Conservation (phyloP, 139 green algal genomes). For the Ettlia oleoabundans region DNA sequence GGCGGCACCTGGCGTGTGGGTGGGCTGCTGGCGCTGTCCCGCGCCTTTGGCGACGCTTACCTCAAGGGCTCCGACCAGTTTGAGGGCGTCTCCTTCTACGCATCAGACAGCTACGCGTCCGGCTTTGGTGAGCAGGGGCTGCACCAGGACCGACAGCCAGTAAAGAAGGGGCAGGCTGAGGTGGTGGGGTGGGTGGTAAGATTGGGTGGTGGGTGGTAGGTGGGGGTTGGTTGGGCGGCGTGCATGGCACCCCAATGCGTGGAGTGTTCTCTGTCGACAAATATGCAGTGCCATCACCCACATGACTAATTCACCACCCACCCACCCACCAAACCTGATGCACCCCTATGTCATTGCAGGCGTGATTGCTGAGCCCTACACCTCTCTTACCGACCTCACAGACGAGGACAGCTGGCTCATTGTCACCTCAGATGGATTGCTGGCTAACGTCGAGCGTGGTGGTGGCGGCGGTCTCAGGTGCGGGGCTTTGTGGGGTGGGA, state of each 20-base stretch:
- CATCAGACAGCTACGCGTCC: conserved; percentile 74
- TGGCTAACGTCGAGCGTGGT: conserved; percentile 73
- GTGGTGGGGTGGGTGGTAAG: too few relatives aligned
- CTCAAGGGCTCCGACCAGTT: conserved; percentile 91
- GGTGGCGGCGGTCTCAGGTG: conserved; percentile 25
- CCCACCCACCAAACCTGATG: not conserved
- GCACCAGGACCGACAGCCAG: too few relatives aligned
- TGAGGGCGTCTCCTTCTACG: conserved; percentile 79
- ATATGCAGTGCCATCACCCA: too few relatives aligned
- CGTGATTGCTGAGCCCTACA: conserved; percentile 81
- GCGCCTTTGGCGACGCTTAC: conserved; percentile 97
- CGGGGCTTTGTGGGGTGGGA: too few relatives aligned
- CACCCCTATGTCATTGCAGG: conserved; percentile 14
- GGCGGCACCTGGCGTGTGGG: conserved; percentile 94
- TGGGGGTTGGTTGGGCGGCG: too few relatives aligned
- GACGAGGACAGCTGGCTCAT: conserved; percentile 78
- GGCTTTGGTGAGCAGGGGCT: conserved; percentile 83
- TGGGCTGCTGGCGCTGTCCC: conserved; percentile 92
- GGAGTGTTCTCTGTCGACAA: too few relatives aligned
- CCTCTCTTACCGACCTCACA: conserved; percentile 64
- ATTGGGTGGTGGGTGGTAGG: too few relatives aligned
- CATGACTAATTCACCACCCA: not conserved
- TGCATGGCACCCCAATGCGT: too few relatives aligned
- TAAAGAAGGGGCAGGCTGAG: too few relatives aligned
- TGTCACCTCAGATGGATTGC: conserved; percentile 87